phyloP scores from a whole-genome alignment of 2,329 filamentous ascomycete genomes.

The Colletotrichum higginsianum region DNA sequence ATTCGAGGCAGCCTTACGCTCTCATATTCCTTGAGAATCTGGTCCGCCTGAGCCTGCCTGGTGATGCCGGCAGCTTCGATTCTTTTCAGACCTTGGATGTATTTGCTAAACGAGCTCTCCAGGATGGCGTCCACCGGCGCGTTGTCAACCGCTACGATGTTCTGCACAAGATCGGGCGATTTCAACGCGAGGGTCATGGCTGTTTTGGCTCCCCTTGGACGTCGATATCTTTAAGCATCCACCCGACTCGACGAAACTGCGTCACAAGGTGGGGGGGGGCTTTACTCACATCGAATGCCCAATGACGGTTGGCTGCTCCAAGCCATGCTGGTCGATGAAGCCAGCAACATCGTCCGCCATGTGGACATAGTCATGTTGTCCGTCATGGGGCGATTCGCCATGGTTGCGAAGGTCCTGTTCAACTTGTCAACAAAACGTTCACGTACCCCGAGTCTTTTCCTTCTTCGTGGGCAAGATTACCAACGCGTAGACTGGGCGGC shows the following conservation, averaged over 20 bases:
- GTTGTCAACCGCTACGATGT: conserved; percentile 91
- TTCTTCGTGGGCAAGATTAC: conserved; percentile 61
- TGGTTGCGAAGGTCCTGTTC: conserved; percentile 90
- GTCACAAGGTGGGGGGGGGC: too few species aligned
- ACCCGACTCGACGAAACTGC: neutral
- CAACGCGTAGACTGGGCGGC: conserved; percentile 85
- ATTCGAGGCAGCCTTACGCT: conserved; percentile 60
- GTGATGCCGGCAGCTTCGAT: conserved; percentile 79
- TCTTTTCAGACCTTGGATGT: conserved; percentile 86
- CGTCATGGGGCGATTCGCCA: conserved; percentile 86
- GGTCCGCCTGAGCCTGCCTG: conserved; percentile 83
- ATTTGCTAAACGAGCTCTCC: conserved; percentile 81
- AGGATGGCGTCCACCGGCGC: conserved; percentile 87
- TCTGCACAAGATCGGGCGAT: conserved; percentile 75
- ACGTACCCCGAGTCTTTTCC: conserved; percentile 13
- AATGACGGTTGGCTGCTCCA: conserved; percentile 83
- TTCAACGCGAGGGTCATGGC: conserved; percentile 89
- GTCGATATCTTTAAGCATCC: neutral
- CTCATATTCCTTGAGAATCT: conserved; percentile 83
- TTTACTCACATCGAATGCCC: conserved; percentile 88
- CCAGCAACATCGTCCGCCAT: conserved; percentile 88
- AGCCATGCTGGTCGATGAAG: conserved; percentile 80
- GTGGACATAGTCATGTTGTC: conserved; percentile 82
- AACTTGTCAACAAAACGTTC: conserved; percentile 37
- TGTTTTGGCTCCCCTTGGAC: conserved; percentile 85